Conservation (phyloP, 1,284 basidiomycete species). For the Thecaphora thlaspeos region DNA sequence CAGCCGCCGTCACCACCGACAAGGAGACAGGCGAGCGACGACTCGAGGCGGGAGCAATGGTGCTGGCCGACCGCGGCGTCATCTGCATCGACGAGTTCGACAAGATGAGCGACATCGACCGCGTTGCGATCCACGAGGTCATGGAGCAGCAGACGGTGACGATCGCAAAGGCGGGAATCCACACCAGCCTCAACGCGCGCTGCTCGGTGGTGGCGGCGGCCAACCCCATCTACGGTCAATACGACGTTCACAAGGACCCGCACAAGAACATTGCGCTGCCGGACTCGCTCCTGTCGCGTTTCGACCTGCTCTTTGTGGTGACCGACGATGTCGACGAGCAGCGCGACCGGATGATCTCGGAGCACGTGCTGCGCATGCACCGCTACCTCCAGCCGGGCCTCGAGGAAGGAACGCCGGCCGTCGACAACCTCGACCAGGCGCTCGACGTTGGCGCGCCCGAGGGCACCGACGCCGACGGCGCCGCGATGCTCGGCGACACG, state of each 20-base stretch:
- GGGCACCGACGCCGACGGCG: constrained; percentile 43
- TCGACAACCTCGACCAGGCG: constrained; percentile 74
- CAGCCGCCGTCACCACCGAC: constrained; percentile 98
- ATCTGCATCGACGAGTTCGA: constrained; percentile 99
- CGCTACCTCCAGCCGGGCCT: constrained; percentile 93
- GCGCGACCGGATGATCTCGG: constrained; percentile 89
- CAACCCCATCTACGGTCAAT: constrained; percentile 98
- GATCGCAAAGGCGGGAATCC: constrained; percentile 98
- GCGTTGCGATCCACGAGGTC: constrained; percentile 99
- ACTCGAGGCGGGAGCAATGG: constrained; percentile 98
- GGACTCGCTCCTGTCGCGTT: constrained; percentile 96
- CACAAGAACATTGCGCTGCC: constrained; percentile 98
- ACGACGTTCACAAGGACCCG: constrained; percentile 99
- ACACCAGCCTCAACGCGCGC: constrained; percentile 94
- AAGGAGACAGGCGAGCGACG: constrained; percentile 91
- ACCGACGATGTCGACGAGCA: constrained; percentile 97
- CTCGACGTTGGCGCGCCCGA: constrained; percentile 51
- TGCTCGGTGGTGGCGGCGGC: constrained; percentile 98
- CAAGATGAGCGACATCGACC: constrained; percentile 98
- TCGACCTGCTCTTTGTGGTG: constrained; percentile 96
- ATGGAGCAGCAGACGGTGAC: constrained; percentile 98
- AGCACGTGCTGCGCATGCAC: constrained; percentile 97
- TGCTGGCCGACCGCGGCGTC: constrained; percentile 96
- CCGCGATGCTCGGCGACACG: constrained; percentile 40
- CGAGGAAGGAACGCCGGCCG: constrained; percentile 79